Percentiles rank a stretch among this genome's conserved stretches.
phyloP scores from a whole-genome alignment of 148 eudicot species.

The Fagopyrum tataricum region DNA sequence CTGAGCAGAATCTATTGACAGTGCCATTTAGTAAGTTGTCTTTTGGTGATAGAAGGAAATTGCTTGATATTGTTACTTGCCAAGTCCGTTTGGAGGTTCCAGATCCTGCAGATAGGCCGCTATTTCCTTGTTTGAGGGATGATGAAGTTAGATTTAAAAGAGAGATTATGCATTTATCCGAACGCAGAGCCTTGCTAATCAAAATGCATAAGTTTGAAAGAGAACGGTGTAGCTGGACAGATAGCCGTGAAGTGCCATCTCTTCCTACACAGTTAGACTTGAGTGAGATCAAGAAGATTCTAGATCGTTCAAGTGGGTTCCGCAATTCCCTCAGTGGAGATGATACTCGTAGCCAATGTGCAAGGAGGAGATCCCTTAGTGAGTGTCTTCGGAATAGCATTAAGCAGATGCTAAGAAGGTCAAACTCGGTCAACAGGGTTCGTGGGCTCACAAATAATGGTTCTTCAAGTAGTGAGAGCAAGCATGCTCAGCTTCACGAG shows the following conservation, averaged over 20 bases:
- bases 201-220: constrained; percentile 43
- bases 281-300: constrained; percentile 49
- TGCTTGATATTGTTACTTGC: constrained; percentile 63
- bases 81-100: constrained; percentile 46
- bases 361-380: constrained; percentile 49
- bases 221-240: constrained; percentile 26
- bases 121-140: constrained; percentile 51
- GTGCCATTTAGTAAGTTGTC: constrained; percentile 66
- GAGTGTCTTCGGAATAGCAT: constrained; percentile 53
- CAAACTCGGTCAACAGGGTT: constrained; percentile 38
- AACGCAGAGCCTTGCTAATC: constrained; percentile 46
- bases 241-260: constrained; percentile 25
- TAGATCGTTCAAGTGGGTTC: constrained; percentile 42
- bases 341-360: constrained; percentile 32
- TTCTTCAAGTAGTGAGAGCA: constrained; percentile 47
- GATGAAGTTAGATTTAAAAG: constrained; percentile 29
- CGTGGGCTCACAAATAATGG: constrained; percentile 34
- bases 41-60: constrained; percentile 75
- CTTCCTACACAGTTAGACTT: constrained; percentile 41
- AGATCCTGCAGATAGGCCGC: constrained; percentile 26
- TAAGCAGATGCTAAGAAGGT: constrained; percentile 49
- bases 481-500: constrained; percentile 61
- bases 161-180: constrained; percentile 27
- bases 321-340: constrained; percentile 36
- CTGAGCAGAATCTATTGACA: constrained; percentile 24